These are phyloP conservation scores for Microsporum ferrugineum DNA, from an alignment of 2,329 filamentous ascomycete genomes.

Conservation along the genomic window DNA sequence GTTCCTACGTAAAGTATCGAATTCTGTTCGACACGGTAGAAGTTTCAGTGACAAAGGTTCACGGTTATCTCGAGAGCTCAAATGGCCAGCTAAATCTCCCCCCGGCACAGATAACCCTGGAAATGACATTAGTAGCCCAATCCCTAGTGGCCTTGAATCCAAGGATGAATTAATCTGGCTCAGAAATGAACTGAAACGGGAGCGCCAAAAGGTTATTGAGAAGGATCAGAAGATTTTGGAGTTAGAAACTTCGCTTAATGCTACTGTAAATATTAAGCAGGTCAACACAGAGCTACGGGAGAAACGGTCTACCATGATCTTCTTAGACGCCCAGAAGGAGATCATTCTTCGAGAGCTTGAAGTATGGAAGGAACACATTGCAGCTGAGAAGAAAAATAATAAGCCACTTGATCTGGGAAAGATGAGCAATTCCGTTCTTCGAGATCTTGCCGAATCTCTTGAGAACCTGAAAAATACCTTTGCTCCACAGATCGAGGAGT, in stretches of 20 bases:
- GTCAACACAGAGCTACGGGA: conserved; percentile 81
- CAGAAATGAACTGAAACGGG: conserved; percentile 62
- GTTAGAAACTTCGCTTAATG: conserved; percentile 51
- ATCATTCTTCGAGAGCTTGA: conserved; percentile 90
- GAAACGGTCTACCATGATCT: conserved; percentile 90
- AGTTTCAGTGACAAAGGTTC: conserved; percentile 63
- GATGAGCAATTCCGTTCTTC: conserved; percentile 50
- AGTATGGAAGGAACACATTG: conserved; percentile 76
- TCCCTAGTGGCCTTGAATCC: conserved; percentile 46
- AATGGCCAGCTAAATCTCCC: conserved; percentile 57
- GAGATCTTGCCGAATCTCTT: conserved; percentile 51
- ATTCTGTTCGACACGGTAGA: conserved; percentile 83
- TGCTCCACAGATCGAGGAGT: conserved; percentile 62
- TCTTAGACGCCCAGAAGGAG: conserved; percentile 86
- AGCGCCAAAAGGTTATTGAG: conserved; percentile 74
- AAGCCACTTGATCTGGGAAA: conserved; percentile 68
- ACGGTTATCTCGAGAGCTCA: conserved; percentile 49
- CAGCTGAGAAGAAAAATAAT: conserved; percentile 71
- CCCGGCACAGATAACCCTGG: conserved; percentile 39
- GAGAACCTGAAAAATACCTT: conserved; percentile 71
- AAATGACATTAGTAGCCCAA: conserved; percentile 61
- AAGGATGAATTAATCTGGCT: conserved; percentile 55
- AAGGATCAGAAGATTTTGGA: conserved; percentile 79
- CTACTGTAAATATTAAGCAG: conserved; percentile 53
- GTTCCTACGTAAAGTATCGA: conserved; percentile 78